phyloP scores from a whole-genome alignment of 208 protist genomes.

The Herpetomonas samuelpessoai region DNA sequence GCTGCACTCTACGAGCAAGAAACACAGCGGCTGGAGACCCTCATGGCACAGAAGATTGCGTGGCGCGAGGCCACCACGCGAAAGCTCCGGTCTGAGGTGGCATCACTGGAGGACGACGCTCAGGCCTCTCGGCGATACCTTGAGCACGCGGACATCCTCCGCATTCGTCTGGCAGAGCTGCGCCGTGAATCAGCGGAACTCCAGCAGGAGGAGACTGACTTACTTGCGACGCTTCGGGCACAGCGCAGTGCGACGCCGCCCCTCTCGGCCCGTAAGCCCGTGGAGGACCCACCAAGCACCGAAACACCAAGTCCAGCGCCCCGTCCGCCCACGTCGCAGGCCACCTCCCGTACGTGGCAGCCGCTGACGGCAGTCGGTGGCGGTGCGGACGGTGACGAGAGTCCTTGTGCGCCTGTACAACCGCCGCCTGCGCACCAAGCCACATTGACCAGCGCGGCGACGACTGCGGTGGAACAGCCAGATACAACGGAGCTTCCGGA shows the following conservation, averaged over 20 bases:
- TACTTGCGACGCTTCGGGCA: background rate
- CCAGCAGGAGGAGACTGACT: background rate
- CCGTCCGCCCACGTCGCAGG: background rate
- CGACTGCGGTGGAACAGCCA: background rate
- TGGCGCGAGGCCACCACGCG: slow-evolving; percentile 1
- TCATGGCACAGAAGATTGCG: background rate
- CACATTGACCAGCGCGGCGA: background rate
- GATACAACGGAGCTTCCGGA: background rate
- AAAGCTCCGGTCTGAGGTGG: background rate
- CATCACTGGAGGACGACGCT: background rate
- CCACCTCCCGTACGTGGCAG: no score
- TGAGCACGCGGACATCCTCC: background rate
- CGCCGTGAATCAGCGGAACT: slow-evolving; percentile 1
- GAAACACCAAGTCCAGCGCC: background rate
- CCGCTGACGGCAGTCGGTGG: no score
- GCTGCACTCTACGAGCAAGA: slow-evolving; percentile 9
- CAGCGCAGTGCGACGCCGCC: background rate
- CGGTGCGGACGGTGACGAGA: no score
- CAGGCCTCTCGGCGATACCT: background rate
- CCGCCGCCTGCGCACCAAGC: background rate
- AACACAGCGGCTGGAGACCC: background rate
- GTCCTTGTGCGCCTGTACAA: no score
- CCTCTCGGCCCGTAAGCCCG: background rate
- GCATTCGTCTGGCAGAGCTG: background rate
- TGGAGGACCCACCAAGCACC: background rate